phyloP scores from a whole-genome alignment of 352 stramenopile species.

The Phytophthora tubulina region DNA sequence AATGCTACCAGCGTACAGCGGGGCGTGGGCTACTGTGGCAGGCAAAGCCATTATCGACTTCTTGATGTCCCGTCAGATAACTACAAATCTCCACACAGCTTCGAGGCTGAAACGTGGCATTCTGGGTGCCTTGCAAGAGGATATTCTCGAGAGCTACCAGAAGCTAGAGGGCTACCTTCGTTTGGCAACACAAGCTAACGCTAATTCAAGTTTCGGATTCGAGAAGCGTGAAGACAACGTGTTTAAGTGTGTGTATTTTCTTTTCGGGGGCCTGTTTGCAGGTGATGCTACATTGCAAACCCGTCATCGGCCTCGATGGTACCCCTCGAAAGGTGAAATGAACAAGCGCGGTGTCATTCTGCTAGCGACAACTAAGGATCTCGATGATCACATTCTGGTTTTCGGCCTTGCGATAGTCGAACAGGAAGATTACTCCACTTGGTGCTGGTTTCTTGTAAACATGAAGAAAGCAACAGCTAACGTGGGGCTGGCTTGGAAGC shows the following conservation, averaged over 20 bases:
- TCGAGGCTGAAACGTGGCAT: neutral
- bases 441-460: neutral
- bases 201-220: too few relatives aligned
- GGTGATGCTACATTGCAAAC: too few relatives aligned
- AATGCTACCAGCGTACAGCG: slow-evolving; percentile 3
- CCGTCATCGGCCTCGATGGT: too few relatives aligned
- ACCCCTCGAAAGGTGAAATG: too few relatives aligned
- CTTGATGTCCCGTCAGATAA: neutral
- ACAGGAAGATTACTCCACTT: neutral
- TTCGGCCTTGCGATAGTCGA: neutral
- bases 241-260: too few relatives aligned
- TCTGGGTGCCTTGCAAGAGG: neutral
- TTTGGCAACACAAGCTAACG: too few relatives aligned
- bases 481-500: neutral
- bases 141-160: neutral
- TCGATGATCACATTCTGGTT: neutral
- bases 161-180: too few relatives aligned
- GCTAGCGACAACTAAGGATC: neutral
- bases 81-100: neutral
- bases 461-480: neutral
- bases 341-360: slow-evolving; percentile 2
- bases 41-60: slow-evolving; percentile 1
- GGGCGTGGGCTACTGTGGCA: neutral
- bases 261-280: too few relatives aligned
- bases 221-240: too few relatives aligned